Evolutionary conservation across 2,329 filamentous ascomycete genomes (phyloP), one percentile per base, ranked within the genome.

Genomic region (Hypoxylon sp.): DNA sequence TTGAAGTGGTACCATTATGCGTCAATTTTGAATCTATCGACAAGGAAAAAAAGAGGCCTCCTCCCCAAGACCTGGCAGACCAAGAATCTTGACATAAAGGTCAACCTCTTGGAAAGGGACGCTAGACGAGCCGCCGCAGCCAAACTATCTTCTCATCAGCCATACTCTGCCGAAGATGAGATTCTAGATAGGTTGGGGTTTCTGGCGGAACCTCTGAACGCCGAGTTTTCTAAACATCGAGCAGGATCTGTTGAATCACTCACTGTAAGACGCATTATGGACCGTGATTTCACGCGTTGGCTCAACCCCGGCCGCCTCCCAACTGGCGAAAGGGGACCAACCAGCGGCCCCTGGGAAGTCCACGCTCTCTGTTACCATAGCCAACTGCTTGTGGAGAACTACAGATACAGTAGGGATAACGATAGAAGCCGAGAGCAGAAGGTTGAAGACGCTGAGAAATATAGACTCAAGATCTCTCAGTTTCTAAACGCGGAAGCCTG

Each of bases 1-100:
- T 47, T 70, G 4, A 61, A 67, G 52, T 70, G 67, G 67, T 70
- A 67, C 47, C 64, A 70, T 37, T 62, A 70, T 17, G 60, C 54
- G 13, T 70, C 67, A 3, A 22, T 70, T 51, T 19, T 56, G 29
- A 58, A 55, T 29, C 51, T 70, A 5, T 44, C 31, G 17, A 37
- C 53, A 6, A 44, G 24, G 14, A 48, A 39, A 33, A 29, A 56
- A 33, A 17, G 22, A 52, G 11, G 22, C 29, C 14, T 68, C 4
- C 47, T 68, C 4, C 47, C 57, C 17, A 58, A 37, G 22, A 17
- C 33, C 24, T 60, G 56, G 50, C 8, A 68, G 37, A 39, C 19
- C 19, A 55, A 50, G 47, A 54, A 17, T 14, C 33, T 62, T 29
- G 48, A 58, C 44, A 39, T 39, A 13, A 54, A 61, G n/a, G 57